Base-by-base conservation (phyloP, 257 asterid genomes). In the Osmanthus fragrans region DNA sequence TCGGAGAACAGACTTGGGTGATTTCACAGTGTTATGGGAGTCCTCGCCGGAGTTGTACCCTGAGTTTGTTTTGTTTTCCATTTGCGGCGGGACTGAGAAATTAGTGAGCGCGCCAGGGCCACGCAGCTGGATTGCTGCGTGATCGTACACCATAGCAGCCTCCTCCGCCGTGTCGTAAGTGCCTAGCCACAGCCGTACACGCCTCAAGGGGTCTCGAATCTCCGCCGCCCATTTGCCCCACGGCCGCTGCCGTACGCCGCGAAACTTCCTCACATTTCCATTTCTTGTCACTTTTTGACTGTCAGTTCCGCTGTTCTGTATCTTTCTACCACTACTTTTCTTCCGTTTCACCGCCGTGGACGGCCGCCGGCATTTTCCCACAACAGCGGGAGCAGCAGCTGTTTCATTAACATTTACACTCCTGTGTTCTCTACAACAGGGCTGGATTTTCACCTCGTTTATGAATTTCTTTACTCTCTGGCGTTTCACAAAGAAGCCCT, bases 171-270 rank as follows among this genome's bases (percentile, higher is more conserved):
- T 90, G 19, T 86, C 85, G 81, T 87, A 92, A 9, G 97, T 92
- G 77, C 98, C 98, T 45, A 94, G 78, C 97, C 98, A 94, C 11
- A 94, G 75, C 47, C 97, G 96, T 40, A 84, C 92, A 19, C 96
- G 94, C 56, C 90, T 83, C 82, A 70, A 0, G 25, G 96, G 98
- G 69, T 94, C 98, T 65, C 98, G 86, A 51, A 94, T 94, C 91
- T 94, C 98, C 0, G 96, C 98, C 83, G 97, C 96, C 92, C 92
- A 94, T 77, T 90, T 94, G 0, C 98, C 98, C 96, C 97, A 92
- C 1, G 93, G 93, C 78, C 97, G 47, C 80, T 82, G 94, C 78
- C 97, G 86, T 15, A 94, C 97, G 23, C 98, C 98, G 71, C 93
- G 90, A 70, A 79, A 94, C 91, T 86, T 94, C 69, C 67, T 80